Evolutionary conservation across 352 stramenopile genomes (phyloP).

Genomic region (Aphanomyces euteiches): DNA sequence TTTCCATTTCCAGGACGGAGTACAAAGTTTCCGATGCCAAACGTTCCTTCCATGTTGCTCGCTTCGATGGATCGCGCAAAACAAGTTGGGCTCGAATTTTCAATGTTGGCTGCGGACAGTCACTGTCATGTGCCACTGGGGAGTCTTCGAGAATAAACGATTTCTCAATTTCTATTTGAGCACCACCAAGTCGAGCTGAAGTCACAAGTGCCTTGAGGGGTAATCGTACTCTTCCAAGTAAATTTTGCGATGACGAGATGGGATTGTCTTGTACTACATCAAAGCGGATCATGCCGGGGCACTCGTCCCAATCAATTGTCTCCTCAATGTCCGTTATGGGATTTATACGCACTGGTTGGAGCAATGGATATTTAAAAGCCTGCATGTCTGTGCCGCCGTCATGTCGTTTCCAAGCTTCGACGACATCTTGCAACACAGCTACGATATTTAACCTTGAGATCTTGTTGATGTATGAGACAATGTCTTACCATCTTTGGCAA

Average conservation of each 20-base stretch:
- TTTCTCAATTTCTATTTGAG: conserved; percentile 35
- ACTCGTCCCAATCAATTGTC: conserved; percentile 33
- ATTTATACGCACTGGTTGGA: conserved; percentile 35
- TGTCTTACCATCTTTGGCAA: conserved; percentile 30
- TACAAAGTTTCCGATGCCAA: conserved; percentile 41
- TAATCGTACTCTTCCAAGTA: conserved; percentile 36
- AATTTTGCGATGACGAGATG: background rate
- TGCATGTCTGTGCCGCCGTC: conserved; percentile 33
- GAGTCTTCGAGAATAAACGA: conserved; percentile 31
- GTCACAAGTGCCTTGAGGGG: conserved; percentile 36
- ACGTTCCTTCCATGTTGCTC: conserved; percentile 36
- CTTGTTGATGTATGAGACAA: background rate
- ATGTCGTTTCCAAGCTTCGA: conserved; percentile 35
- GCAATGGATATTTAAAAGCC: conserved; percentile 39
- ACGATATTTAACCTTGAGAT: background rate
- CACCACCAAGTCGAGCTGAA: conserved; percentile 31
- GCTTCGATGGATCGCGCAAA: conserved; percentile 32
- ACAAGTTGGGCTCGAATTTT: conserved; percentile 37
- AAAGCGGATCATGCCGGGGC: conserved; percentile 37
- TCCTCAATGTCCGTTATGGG: conserved; percentile 29
- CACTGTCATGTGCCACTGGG: background rate
- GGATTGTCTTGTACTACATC: conserved; percentile 39
- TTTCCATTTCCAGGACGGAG: conserved; percentile 39
- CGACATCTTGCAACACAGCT: conserved; percentile 37
- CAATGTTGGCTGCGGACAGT: conserved; percentile 20